These are phyloP conservation scores for Heritiera littoralis DNA, from an alignment of 345 rosid genomes.

Conservation along the genomic window DNA sequence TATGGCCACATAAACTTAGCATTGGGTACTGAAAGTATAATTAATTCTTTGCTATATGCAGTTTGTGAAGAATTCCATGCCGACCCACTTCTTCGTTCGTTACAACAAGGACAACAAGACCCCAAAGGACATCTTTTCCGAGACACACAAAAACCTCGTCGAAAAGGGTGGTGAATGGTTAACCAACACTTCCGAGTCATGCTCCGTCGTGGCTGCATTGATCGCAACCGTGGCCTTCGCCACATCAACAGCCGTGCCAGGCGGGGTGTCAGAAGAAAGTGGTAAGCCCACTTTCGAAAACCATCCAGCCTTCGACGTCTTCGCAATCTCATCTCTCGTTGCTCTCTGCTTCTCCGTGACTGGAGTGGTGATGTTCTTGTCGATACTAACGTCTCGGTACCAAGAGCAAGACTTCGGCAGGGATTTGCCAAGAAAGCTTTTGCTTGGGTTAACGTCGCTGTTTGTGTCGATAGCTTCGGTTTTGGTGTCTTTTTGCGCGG, in stretches of 20 bases:
- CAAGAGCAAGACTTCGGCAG: conserved; percentile 39
- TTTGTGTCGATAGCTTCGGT: conserved; percentile 45
- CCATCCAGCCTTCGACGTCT: conserved; percentile 39
- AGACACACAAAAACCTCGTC: conserved; percentile 37
- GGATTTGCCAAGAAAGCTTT: conserved; percentile 38
- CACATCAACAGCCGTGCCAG: conserved; percentile 46
- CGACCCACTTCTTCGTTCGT: conserved; percentile 32
- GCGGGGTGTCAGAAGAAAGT: conserved; percentile 22
- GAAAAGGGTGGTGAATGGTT: conserved; percentile 51
- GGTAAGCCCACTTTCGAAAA: conserved; percentile 36
- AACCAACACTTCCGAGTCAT: conserved; percentile 46
- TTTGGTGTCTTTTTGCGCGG: conserved; percentile 50
- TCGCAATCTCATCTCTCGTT: conserved; percentile 40
- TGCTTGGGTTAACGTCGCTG: conserved; percentile 41
- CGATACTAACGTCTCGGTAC: conserved; percentile 49
- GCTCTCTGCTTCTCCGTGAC: conserved; percentile 49
- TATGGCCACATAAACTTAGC: neutral
- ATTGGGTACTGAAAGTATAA: neutral
- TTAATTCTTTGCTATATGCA: conserved; percentile 18
- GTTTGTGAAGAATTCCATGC: conserved; percentile 52
- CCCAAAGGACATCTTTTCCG: conserved; percentile 40
- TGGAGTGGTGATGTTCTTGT: conserved; percentile 37
- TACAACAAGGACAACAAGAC: conserved; percentile 34
- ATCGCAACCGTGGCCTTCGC: conserved; percentile 59
- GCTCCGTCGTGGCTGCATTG: conserved; percentile 59